These are phyloP conservation scores for Colletotrichum sp. DNA, from an alignment of 2,329 filamentous ascomycete genomes.

Conservation along the genomic window DNA sequence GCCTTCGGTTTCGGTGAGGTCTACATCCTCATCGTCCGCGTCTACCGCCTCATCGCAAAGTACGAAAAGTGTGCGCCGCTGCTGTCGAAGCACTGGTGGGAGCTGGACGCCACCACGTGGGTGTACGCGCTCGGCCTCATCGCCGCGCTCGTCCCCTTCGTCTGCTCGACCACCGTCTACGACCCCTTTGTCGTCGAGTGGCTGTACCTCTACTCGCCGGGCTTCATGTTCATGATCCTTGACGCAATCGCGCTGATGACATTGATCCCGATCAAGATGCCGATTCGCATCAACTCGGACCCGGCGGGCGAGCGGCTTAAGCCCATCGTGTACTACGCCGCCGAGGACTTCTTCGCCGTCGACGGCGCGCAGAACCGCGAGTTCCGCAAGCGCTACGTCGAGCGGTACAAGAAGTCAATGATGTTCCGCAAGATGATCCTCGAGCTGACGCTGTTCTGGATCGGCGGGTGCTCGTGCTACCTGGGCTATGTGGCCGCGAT, in stretches of 20 bases:
- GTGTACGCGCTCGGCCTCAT: constrained; percentile 18
- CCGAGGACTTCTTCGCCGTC: constrained; percentile 20
- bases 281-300: constrained; percentile 20
- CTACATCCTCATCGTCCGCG: constrained; percentile 18
- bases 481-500: constrained; percentile 15
- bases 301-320: constrained; percentile 11
- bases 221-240: constrained; percentile 20
- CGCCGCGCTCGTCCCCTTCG: constrained; percentile 12
- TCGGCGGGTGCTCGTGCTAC: constrained; percentile 12
- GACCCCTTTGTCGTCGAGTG: constrained; percentile 14
- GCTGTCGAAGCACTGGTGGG: constrained; percentile 14
- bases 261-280: constrained; percentile 14
- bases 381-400: constrained; percentile 14
- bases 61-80: constrained; percentile 13
- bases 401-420: constrained; percentile 19
- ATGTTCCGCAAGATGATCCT: constrained; percentile 21
- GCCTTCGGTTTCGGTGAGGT: constrained; percentile 17
- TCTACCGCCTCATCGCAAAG: constrained; percentile 15
- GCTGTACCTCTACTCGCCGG: constrained; percentile 17
- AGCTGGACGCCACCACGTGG: constrained; percentile 19
- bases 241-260: constrained; percentile 16
- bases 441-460: constrained; percentile 17
- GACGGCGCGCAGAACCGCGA: constrained; percentile 19
- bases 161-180: constrained; percentile 16
- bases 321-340: constrained; percentile 19